Evolutionary conservation across 768 basidiomycete species (phyloP), one percentile per base, ranked within the genome.

Genomic region (Amyloporia xantha): DNA sequence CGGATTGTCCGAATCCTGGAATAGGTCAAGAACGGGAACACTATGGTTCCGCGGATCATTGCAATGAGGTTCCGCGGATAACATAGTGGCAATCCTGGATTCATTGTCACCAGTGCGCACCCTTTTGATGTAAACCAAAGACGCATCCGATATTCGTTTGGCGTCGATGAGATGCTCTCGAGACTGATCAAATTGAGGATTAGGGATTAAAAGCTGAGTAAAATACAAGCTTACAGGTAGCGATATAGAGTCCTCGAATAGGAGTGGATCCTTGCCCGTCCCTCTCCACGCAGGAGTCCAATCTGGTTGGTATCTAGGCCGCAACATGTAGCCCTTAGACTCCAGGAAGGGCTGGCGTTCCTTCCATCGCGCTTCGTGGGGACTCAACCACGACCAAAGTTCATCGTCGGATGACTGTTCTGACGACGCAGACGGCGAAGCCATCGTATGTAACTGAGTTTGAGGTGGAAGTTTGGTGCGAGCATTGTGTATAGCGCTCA

Each of bases 41-140:
- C 51, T 59, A 42, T 64, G 61, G 24, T 63, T 63, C 6, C 19
- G 23, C 0, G 62, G 51, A 28, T 59, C 52, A 13, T 44, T 11
- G 10, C 47, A 44, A 5, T 53, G 15, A 0, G 15, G 23, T 4
- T n/a, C 17, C 2, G 46, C 23, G 5, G 50, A 50, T 2, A 63
- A 42, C 39, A 49, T 13, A 36, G 7, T 2, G 1, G 54, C 57
- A 3, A 64, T 58, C 3, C 19, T 7, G 1, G 44, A 30, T 28
- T 66, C 63, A 3, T 26, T 1, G 20, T 53, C 46, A 1, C 33
- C 47, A 0, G 49, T 47, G 2, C 19, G 0, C 0, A 68, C 52
- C 1, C 37, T 35, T 23, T 72, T 71, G n/a, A 72, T 51, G 12
- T 55, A 59, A 0, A 72, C 64, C 1, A 55, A 40, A 3, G 30